Conservation (phyloP, 2,329 filamentous ascomycete genomes). For the Grosmannia serpens region DNA sequence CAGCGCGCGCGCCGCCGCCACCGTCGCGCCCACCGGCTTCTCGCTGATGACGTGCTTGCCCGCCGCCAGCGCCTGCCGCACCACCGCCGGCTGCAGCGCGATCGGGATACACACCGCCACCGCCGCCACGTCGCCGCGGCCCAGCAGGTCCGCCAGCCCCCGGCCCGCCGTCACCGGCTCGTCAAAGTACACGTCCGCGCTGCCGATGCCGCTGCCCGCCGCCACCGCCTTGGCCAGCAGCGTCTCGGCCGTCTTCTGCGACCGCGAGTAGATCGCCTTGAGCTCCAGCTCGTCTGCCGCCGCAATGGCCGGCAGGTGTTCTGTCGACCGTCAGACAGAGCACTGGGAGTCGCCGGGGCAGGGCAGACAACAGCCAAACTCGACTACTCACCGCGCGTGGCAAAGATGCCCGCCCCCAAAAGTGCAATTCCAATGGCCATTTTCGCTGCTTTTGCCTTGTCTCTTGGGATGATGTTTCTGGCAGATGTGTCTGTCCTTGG, state of each 20-base stretch:
- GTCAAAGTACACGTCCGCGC: constrained; percentile 44
- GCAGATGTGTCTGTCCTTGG: neutral
- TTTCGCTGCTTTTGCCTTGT: neutral
- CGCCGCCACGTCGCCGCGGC: constrained; percentile 39
- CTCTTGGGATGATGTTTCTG: neutral
- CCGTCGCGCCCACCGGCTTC: constrained; percentile 54
- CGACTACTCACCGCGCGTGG: constrained; percentile 15
- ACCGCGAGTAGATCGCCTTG: constrained; percentile 56
- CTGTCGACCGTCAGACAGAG: constrained; percentile 5
- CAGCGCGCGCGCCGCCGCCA: constrained; percentile 17
- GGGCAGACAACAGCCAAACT: neutral
- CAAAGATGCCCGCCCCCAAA: constrained; percentile 24
- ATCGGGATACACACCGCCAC: constrained; percentile 55
- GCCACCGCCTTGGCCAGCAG: constrained; percentile 22
- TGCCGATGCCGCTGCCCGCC: neutral
- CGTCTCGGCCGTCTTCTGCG: constrained; percentile 41
- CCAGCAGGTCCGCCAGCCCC: constrained; percentile 38
- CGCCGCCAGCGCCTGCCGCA: constrained; percentile 46
- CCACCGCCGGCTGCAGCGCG: constrained; percentile 42
- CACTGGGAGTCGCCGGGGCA: too few relatives aligned
- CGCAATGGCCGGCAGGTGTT: constrained; percentile 43
- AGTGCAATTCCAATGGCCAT: constrained; percentile 20
- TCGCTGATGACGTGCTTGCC: constrained; percentile 61
- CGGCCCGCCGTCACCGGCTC: constrained; percentile 32
- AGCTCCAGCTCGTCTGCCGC: constrained; percentile 37